phyloP scores from a whole-genome alignment of 192 early-diverging fungal genomes.

The Coemansia sp. region DNA sequence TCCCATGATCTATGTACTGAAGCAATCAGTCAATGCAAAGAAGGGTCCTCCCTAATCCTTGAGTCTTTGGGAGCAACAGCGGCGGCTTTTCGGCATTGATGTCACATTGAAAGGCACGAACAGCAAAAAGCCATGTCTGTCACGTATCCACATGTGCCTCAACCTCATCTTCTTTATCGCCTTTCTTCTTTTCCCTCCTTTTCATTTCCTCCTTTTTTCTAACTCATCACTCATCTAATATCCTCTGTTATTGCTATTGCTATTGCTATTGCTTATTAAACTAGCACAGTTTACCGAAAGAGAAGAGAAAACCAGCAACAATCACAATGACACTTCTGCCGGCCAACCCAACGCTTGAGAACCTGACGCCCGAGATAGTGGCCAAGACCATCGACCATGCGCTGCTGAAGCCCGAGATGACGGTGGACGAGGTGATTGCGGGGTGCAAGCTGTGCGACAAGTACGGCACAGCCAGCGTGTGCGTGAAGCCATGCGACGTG shows the following conservation, averaged over 20 bases:
- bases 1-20: too few species aligned
- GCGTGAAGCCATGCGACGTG: slow-evolving; percentile 66
- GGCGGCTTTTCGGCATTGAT: too few species aligned
- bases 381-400: slow-evolving; percentile 65
- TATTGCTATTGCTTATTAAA: too few species aligned
- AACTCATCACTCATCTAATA: neutral
- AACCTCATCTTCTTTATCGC: neutral
- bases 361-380: slow-evolving; percentile 53
- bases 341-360: slow-evolving; percentile 41
- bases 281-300: too few species aligned
- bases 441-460: slow-evolving; percentile 57
- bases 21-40: too few species aligned
- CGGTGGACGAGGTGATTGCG: slow-evolving; percentile 53
- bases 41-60: too few species aligned
- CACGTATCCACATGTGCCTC: neutral
- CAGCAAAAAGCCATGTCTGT: too few species aligned
- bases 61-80: too few species aligned
- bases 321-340: slow-evolving; percentile 15
- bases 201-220: neutral
- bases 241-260: neutral
- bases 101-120: too few species aligned
- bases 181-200: neutral
- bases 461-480: slow-evolving; percentile 59
- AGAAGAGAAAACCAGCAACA: neutral
- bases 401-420: slow-evolving; percentile 59